phyloP scores from a whole-genome alignment of 1,284 basidiomycete species.

The Irpex lacteus region DNA sequence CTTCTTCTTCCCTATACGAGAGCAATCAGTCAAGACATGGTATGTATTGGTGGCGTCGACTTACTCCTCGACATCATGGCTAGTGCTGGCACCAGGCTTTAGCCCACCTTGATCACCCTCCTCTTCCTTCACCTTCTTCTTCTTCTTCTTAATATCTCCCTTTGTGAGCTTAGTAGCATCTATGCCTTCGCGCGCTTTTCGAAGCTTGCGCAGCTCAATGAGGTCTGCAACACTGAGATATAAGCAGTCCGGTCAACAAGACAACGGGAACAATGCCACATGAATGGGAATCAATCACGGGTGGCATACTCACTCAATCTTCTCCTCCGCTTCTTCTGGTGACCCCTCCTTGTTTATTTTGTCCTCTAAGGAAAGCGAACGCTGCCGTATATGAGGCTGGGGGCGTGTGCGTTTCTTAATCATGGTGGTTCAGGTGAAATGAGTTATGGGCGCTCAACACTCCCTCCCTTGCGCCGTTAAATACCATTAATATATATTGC shows the following conservation, averaged over 20 bases:
- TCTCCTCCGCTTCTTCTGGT: constrained; percentile 39
- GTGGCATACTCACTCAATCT: constrained; percentile 45
- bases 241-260: neutral
- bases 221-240: constrained; percentile 73
- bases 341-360: constrained; percentile 26
- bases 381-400: constrained; percentile 46
- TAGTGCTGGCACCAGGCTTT: constrained; percentile 42
- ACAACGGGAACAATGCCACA: constrained; percentile 6
- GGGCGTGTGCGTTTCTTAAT: constrained; percentile 68
- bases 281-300: constrained; percentile 6
- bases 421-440: constrained; percentile 29
- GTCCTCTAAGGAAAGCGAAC: constrained; percentile 34
- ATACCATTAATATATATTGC: neutral
- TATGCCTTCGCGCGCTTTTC: constrained; percentile 79
- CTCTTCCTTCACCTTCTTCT: constrained; percentile 49
- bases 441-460: neutral
- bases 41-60: constrained; percentile 23
- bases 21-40: neutral
- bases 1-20: constrained; percentile 52
- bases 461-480: neutral
- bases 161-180: constrained; percentile 82
- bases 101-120: constrained; percentile 53
- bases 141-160: constrained; percentile 76
- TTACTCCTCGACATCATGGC: constrained; percentile 52
- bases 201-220: constrained; percentile 79